Conservation (phyloP, 495 filamentous ascomycete species). For the Aspergillus nanangensis region DNA sequence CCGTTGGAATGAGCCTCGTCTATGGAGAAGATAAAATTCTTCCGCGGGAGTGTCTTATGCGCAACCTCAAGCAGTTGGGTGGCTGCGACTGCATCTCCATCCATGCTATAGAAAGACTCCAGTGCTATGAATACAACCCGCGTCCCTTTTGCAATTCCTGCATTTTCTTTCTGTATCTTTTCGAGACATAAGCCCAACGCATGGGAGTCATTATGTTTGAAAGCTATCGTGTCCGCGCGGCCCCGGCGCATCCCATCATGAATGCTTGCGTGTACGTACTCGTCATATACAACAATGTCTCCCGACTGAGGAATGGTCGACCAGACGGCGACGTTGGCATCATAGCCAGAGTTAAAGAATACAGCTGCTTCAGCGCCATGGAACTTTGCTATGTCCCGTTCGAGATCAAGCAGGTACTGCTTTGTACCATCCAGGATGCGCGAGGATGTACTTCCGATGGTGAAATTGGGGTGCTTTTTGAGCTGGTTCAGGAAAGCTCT, state of each 20-base stretch:
- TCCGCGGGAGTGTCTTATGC: slow-evolving; percentile 40
- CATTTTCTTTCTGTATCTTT: slow-evolving; percentile 15
- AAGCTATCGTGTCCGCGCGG: slow-evolving; percentile 37
- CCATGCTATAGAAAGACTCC: slow-evolving; percentile 68
- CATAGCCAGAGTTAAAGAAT: slow-evolving; percentile 63
- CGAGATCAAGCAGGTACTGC: slow-evolving; percentile 47
- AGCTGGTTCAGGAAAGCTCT: slow-evolving; percentile 2
- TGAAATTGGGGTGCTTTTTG: background rate
- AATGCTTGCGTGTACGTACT: slow-evolving; percentile 62
- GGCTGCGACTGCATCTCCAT: slow-evolving; percentile 58
- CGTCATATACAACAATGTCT: slow-evolving; percentile 61
- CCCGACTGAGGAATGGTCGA: slow-evolving; percentile 53
- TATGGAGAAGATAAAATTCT: slow-evolving; percentile 55
- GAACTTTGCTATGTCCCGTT: slow-evolving; percentile 51
- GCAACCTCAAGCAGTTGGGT: slow-evolving; percentile 44
- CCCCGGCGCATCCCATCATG: slow-evolving; percentile 61
- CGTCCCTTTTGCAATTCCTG: slow-evolving; percentile 16
- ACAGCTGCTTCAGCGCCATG: slow-evolving; percentile 51
- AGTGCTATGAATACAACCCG: slow-evolving; percentile 50
- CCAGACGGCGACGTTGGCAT: slow-evolving; percentile 61
- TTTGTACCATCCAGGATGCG: slow-evolving; percentile 3
- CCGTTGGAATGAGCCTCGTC: slow-evolving; percentile 68
- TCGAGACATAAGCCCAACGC: slow-evolving; percentile 26
- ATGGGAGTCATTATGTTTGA: slow-evolving; percentile 50
- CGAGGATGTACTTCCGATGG: slow-evolving; percentile 1